Percentiles rank a stretch among this genome's conserved stretches.
phyloP scores from a whole-genome alignment of 2,329 filamentous ascomycete species.

The Colletotrichum phormii region DNA sequence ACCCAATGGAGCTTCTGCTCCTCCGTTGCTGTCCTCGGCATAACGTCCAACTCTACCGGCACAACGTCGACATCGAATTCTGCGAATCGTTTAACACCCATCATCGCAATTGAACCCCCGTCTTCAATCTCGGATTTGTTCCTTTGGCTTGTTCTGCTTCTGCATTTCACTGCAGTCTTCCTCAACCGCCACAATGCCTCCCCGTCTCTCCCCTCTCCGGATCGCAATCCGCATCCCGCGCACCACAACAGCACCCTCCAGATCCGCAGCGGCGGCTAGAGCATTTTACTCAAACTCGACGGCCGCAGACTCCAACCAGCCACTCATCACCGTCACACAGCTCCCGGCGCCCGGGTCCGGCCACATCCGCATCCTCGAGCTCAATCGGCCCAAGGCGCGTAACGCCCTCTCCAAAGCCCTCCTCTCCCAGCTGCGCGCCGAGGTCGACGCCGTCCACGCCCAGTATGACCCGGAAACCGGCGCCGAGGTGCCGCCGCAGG shows the following conservation, averaged over 20 bases:
- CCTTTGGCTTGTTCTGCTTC: background rate
- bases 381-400: slow-evolving; percentile 86
- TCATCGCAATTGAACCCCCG: background rate
- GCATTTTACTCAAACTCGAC: slow-evolving; percentile 57
- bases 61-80: background rate
- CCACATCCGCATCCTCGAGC: slow-evolving; percentile 86
- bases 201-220: slow-evolving; percentile 41
- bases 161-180: background rate
- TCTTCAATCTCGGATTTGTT: background rate
- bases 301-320: slow-evolving; percentile 49
- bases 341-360: slow-evolving; percentile 83
- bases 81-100: background rate
- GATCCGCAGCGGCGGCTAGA: background rate
- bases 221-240: slow-evolving; percentile 39
- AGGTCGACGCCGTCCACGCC: slow-evolving; percentile 78
- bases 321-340: slow-evolving; percentile 77
- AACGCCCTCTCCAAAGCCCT: slow-evolving; percentile 91
- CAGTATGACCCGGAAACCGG: slow-evolving; percentile 67
- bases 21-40: slow-evolving; percentile 6
- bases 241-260: background rate
- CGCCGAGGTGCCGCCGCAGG: slow-evolving; percentile 58
- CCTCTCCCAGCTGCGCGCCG: slow-evolving; percentile 75
- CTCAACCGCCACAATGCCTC: slow-evolving; percentile 44
- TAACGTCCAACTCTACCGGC: background rate
- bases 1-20: slow-evolving; percentile 23